Evolutionary conservation across 192 early-diverging fungal genomes (phyloP), one percentile per base, ranked within the genome.

Genomic region (Gorgonomyces haynaldii): DNA sequence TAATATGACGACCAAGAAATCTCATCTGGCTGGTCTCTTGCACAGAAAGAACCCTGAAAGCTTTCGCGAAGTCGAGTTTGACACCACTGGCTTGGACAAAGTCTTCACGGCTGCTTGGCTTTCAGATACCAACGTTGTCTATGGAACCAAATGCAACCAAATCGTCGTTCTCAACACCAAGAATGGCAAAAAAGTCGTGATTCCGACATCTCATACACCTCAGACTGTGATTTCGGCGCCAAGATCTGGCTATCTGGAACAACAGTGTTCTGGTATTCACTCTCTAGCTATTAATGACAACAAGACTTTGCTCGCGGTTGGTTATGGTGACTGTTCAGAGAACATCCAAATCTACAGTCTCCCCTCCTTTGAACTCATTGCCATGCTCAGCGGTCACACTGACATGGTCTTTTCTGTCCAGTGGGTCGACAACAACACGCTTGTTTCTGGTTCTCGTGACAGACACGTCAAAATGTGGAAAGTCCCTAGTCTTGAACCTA

Each of bases 361-460:
- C 6, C 83, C 83, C 10, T 52, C 56, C n/a, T 66, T 82, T 41
- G 62, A 65, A 22, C 69, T 74, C 13, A 46, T 74, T 16, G 74
- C 66, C 0, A 35, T 83, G 9, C 67, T 84, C 42, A 64, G 60
- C 24, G 77, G 75, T 16, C 83, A 85, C 48, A 42, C 48, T 22
- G 83, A 84, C 47, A 62, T 83, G 37, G 79, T 82, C 2, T 85
- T 85, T 53, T 59, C 76, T 0, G 40, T 85, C 30, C 57, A 51
- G 1, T 85, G 78, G 73, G n/a, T 76, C 2, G 53, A 61, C 16
- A 79, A 85, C 45, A 57, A 56, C 6, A 60, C 56, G 0, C 54
- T 85, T n/a, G 65, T 78, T 12, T 73, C 73, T 5, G 81, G 83
- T 1, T 67, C 73, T 3, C 64, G 83, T 2, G 79, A 81, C 41